Evolutionary conservation across 2,329 filamentous ascomycete genomes (phyloP).

Genomic region (Blumeria hordei): DNA sequence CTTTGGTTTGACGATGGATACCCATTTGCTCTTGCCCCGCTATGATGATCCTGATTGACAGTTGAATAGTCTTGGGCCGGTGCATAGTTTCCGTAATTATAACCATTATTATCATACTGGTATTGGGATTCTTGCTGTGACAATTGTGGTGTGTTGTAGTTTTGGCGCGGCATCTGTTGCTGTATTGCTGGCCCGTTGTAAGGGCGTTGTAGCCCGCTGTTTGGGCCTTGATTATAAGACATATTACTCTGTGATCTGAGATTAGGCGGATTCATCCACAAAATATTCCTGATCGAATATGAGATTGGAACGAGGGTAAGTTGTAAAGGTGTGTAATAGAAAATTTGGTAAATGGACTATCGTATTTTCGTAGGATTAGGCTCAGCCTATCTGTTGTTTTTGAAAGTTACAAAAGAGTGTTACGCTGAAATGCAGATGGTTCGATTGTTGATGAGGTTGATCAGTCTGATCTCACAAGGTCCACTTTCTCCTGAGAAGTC

Average conservation of each 20-base stretch:
- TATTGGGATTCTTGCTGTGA: slow-evolving; percentile 52
- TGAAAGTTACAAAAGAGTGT: no score
- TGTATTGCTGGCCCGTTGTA: slow-evolving; percentile 12
- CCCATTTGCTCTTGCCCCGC: slow-evolving; percentile 9
- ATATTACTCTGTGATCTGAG: slow-evolving; percentile 5
- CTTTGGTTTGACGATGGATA: slow-evolving; percentile 12
- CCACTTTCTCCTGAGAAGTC: no score
- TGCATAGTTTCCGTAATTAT: not conserved
- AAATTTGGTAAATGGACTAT: no score
- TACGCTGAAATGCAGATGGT: no score
- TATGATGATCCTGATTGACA: slow-evolving; percentile 11
- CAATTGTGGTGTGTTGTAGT: slow-evolving; percentile 10
- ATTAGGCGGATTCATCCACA: no score
- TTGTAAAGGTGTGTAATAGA: no score
- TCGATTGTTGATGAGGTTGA: no score
- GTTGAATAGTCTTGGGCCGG: slow-evolving; percentile 4
- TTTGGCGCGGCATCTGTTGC: slow-evolving; percentile 11
- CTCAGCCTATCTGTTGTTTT: no score
- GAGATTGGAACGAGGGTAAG: no score
- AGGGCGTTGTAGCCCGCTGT: slow-evolving; percentile 12
- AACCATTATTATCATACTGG: slow-evolving; percentile 12
- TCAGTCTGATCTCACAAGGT: no score
- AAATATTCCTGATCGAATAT: no score
- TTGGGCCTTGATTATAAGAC: slow-evolving; percentile 14
- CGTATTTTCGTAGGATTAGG: no score